These are phyloP conservation scores for Carex myosuroides DNA, from an alignment of 176 grass and related monocot genomes.

Conservation along the genomic window DNA sequence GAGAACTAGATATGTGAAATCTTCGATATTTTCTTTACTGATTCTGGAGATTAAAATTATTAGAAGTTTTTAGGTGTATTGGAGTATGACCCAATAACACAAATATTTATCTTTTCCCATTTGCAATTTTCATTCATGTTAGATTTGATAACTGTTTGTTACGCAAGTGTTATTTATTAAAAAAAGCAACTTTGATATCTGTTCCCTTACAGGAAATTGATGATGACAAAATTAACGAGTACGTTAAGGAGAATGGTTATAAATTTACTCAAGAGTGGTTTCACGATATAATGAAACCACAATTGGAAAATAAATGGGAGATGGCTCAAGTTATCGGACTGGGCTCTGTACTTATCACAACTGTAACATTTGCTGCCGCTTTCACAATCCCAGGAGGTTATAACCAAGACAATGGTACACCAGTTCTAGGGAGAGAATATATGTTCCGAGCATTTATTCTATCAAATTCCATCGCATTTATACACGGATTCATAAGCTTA, in stretches of 20 bases:
- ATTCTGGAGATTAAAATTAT: no score
- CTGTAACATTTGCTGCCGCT: not conserved
- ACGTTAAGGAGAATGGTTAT: not conserved
- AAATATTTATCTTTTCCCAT: no score
- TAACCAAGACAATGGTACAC: not conserved
- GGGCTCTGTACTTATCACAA: not conserved
- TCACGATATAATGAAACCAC: not conserved
- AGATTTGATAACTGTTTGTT: no score
- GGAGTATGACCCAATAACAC: no score
- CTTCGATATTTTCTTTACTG: no score
- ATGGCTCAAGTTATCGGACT: not conserved
- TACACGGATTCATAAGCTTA: not conserved
- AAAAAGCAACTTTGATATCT: not conserved
- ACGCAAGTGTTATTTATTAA: no score
- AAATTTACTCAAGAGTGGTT: not conserved
- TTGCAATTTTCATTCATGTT: no score
- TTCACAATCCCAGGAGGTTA: not conserved
- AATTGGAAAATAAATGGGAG: not conserved
- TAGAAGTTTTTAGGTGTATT: no score
- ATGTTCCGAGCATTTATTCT: not conserved
- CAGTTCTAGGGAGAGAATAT: not conserved
- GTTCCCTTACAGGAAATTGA: not conserved
- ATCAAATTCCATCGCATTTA: not conserved
- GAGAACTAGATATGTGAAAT: no score
- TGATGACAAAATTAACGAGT: fast-evolving